Evolutionary conservation across 2,329 filamentous ascomycete genomes (phyloP), one percentile per base, ranked within the genome.

Genomic region (Ophiocordyceps sinensis): DNA sequence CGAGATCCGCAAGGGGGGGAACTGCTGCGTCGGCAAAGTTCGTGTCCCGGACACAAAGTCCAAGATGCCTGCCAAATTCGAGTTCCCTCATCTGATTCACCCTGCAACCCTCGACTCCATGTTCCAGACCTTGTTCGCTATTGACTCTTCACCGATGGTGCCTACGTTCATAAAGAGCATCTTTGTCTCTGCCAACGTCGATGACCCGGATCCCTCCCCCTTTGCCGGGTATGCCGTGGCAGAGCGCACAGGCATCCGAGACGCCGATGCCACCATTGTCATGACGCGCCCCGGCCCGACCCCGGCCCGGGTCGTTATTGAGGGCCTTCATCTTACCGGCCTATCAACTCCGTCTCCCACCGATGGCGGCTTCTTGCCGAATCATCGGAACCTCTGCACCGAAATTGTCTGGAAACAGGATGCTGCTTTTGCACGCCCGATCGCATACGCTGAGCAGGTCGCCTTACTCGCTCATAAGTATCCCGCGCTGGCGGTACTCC

Each of bases 91-190:
- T 46, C 43, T 75, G 5, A 64, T 78, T n/a, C 74, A 78, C 45
- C 74, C 74, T 0, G 65, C 69, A 4, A 75, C 73, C 0, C 57
- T 78, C 12, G 74, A 78, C 47, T 57, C 68, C 3, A 66, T 76
- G 53, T 66, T 78, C 21, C 74, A 78, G 41, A 63, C 64, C 0
- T 58, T 70, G 1, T 66, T 76, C 39, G 60, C 62, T 6, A 55
- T 72, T 3, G 58, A 64, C 5, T 55, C 59, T 3, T 54, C 57
- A 10, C 60, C 67, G 3, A 74, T 73, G 68, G 63, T 74, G 0
- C 70, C 71, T 0, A 65, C 64, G 0, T 62, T 54, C 15, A 60
- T 72, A 35, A 54, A 61, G 5, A 66, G 61, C 30, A 50, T 74
- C 5, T 70, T 64, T 39, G 53, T 75, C n/a, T 64, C 68, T 1